Evolutionary conservation across 1,284 basidiomycete genomes (phyloP), one percentile per base, ranked within the genome.

Genomic region (Gymnopus androsaceus): DNA sequence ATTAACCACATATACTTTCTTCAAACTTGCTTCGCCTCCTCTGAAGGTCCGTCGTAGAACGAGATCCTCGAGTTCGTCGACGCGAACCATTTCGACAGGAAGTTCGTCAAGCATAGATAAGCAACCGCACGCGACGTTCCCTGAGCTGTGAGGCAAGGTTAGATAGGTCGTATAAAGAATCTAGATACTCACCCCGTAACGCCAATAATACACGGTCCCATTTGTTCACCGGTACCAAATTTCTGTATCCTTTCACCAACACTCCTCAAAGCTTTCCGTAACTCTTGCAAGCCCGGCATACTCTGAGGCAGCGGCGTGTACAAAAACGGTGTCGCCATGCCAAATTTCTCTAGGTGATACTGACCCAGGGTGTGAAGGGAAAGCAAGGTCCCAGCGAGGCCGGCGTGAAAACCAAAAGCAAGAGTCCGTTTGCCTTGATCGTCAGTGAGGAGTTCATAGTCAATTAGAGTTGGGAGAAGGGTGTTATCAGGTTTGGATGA

Each of bases 231-330:
- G 1, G 85, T 88, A 1, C 88, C 91, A 8, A 12, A 9, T 11
- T 21, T 21, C 38, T 2, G 9, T 9, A 56, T 87, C 9, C 75
- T 72, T 0, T 75, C 70, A 0, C 89, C 90, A 11, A 91, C 80
- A 6, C 75, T 69, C 36, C 77, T 75, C 23, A 96, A 72, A 1
- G 85, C 76, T 1, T 68, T 64, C 8, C 85, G 82, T 49, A 92
- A 78, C 12, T 80, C 77, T 3, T 79, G 72, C 6, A 94, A 71
- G 7, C 82, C 80, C 0, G 82, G 79, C 51, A 85, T 82, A 0
- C 87, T 88, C 64, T 93, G 90, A 6, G 93, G 92, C 14, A 92
- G 83, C 1, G 92, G 89, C 0, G 90, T 86, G 65, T 88, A 86
- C 9, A 95, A 76, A 66, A 95, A 90, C 0, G 92, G 91, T 11